Evolutionary conservation across 352 stramenopile genomes (phyloP).

Genomic region (Pythium rishiriense): DNA sequence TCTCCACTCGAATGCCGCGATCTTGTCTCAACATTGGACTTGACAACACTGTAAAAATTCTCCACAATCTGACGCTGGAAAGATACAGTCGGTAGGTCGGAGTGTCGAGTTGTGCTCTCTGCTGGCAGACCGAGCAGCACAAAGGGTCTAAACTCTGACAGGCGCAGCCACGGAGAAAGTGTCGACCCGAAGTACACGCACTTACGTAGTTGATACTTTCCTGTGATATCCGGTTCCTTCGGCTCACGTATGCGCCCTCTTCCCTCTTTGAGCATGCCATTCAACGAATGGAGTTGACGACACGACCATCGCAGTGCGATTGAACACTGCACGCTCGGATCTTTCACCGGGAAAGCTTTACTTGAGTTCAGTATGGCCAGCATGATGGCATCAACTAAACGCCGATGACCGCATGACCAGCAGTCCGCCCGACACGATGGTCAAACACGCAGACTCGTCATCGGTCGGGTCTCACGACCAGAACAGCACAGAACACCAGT

Average conservation of each 20-base stretch:
- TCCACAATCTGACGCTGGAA: neutral
- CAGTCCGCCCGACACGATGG: neutral
- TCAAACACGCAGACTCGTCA: neutral
- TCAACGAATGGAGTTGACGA: neutral
- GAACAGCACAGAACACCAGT: neutral
- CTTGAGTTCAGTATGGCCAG: no score
- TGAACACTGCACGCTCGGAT: neutral
- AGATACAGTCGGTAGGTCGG: neutral
- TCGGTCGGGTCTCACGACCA: neutral
- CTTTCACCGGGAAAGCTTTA: no score
- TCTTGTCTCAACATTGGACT: no score
- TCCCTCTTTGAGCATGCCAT: neutral
- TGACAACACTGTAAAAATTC: neutral
- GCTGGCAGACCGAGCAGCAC: neutral
- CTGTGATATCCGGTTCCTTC: neutral
- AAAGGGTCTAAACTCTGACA: no score
- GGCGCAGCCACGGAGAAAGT: no score
- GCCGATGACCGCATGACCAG: neutral
- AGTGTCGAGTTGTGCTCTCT: neutral
- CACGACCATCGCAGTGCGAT: neutral
- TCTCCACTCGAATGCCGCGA: no score
- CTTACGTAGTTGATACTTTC: neutral
- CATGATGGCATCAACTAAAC: neutral
- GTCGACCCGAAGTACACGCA: neutral
- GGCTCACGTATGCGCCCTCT: neutral